A percentile compares a stretch with the other conserved stretches of the same genome.
phyloP scores from a whole-genome alignment of 2,329 filamentous ascomycete genomes.

The Talaromyces sp. region DNA sequence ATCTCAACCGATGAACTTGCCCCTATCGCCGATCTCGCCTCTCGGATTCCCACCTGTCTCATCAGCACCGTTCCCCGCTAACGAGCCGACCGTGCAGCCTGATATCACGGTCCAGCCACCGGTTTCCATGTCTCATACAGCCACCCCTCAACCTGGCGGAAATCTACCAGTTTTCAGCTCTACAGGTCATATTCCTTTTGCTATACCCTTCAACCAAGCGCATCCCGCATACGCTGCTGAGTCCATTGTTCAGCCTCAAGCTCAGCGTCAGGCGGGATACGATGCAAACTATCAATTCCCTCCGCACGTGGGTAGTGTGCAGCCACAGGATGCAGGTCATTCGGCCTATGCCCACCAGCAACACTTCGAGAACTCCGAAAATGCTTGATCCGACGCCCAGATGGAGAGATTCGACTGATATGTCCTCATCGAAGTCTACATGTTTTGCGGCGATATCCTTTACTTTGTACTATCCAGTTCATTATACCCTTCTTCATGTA shows the following conservation, averaged over 20 bases:
- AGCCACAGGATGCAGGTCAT: neutral
- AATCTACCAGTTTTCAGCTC: constrained; percentile 51
- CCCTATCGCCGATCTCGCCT: constrained; percentile 13
- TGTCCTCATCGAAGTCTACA: neutral
- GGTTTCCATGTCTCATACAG: constrained; percentile 15
- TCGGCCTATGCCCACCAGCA: neutral
- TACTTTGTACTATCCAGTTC: neutral
- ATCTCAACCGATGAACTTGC: neutral
- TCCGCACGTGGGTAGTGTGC: neutral
- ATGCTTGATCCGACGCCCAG: neutral
- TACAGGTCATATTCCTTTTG: constrained; percentile 44
- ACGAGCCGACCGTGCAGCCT: constrained; percentile 13
- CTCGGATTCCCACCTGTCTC: constrained; percentile 20
- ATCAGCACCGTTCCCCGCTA: constrained; percentile 21
- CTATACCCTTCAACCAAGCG: constrained; percentile 8
- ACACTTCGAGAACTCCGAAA: neutral
- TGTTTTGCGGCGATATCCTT: neutral
- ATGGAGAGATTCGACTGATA: too few species aligned
- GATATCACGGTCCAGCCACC: constrained; percentile 30
- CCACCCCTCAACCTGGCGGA: constrained; percentile 17
- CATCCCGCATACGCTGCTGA: neutral
- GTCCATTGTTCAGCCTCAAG: neutral
- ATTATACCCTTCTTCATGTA: neutral
- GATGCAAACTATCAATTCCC: neutral
- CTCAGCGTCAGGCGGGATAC: neutral